Evolutionary conservation across 2,329 filamentous ascomycete species (phyloP), one percentile per base, ranked within the genome.

Genomic region (Westerdykella sp.): DNA sequence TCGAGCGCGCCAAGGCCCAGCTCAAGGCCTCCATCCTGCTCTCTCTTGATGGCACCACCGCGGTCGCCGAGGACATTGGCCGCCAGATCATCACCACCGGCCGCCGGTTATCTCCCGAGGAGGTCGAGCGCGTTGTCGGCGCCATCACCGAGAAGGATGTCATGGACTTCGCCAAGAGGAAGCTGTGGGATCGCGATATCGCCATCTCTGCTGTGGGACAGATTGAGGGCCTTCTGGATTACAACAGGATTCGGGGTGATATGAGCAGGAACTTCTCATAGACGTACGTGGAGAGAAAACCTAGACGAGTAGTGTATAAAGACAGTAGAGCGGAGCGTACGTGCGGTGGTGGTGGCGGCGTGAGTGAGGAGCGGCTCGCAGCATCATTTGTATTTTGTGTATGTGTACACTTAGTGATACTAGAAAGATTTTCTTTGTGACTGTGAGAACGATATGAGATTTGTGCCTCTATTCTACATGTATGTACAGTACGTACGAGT

Each of bases 11-110:
- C 72, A 98, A 98, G 82, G 87, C 93, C 53, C 93, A 98, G 77
- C 84, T 98, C 63, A 98, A 98, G 82, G 93, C 93, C 50, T 95
- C 90, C 43, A 90, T 98, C 65, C 87, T 98, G 50, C 83, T 98
- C 55, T 95, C 89, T 41, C 87, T 98, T 25, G 93, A 98, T 69
- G 94, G 90, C 70, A 97, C 93, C 66, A 97, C 93, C 39, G 89
- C 93, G 60, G 85, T 96, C 43, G 93, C 93, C 49, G 93, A 98
- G 78, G 93, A 98, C 69, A 95, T 98, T 70, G 93, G 93, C 65
- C 87, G 93, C 71, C 93, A 98, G 76, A 89, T 98, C 73, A 83
- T 98, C 75, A 97, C 90, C 65, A 97, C 93, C 46, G 93, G 93
- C 67, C 86, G 90, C 63, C 84, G 91, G 55, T 85, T 94, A 81